Evolutionary conservation across 208 protist species (phyloP).

Genomic region (Trypanosoma boissoni): DNA sequence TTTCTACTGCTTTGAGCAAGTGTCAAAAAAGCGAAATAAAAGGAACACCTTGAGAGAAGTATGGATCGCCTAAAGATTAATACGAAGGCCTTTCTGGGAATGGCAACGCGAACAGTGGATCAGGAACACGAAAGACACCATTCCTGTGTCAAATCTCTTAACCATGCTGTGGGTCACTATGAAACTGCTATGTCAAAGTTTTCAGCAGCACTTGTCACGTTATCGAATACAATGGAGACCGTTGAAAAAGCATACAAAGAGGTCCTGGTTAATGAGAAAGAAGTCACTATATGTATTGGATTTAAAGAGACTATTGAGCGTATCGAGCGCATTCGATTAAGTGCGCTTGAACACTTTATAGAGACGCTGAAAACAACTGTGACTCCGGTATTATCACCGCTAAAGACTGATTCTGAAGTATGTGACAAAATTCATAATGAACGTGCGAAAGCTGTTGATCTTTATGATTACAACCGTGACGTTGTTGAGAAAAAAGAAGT

Average conservation of each 20-base stretch:
- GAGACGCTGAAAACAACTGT: constrained; percentile 5
- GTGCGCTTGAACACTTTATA: neutral
- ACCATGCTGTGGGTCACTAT: constrained; percentile 13
- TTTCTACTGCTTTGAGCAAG: neutral
- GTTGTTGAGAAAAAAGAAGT: constrained; percentile 22
- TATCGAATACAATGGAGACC: constrained; percentile 8
- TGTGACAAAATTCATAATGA: constrained; percentile 19
- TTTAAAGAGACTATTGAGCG: constrained; percentile 4
- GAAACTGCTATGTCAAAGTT: constrained; percentile 13
- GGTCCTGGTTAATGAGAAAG: constrained; percentile 14
- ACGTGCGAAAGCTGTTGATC: constrained; percentile 19
- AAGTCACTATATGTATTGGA: constrained; percentile 10
- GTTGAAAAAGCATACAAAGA: constrained; percentile 18
- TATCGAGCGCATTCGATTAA: constrained; percentile 3
- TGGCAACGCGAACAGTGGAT: constrained; percentile 18
- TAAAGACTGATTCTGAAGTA: constrained; percentile 4
- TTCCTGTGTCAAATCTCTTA: constrained; percentile 11
- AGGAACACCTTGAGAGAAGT: neutral
- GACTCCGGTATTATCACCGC: constrained; percentile 5
- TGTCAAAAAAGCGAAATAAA: neutral
- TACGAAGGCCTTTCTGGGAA: constrained; percentile 15
- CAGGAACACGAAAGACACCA: constrained; percentile 18
- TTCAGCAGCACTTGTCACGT: neutral
- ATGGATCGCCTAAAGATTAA: constrained; percentile 20
- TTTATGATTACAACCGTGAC: constrained; percentile 20